Conservation (phyloP, 176 grass and related monocot genomes). For the Eragrostis curvula region DNA sequence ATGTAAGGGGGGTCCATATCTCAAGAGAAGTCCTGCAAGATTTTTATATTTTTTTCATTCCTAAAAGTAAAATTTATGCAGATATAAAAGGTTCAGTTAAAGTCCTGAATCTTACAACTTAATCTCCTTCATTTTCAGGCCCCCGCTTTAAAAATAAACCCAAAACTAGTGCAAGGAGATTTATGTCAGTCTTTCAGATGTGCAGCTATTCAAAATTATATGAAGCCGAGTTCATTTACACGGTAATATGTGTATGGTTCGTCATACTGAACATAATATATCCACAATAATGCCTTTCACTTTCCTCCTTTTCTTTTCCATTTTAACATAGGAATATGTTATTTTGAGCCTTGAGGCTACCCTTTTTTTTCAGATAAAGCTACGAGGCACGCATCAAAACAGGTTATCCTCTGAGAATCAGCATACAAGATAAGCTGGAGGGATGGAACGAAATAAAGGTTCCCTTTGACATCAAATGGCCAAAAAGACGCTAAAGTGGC, state of each 20-base stretch:
- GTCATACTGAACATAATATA: not conserved
- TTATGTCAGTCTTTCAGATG: not conserved
- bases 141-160: not conserved
- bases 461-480: conserved; percentile 21
- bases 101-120: no score
- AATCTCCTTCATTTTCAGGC: no score
- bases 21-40: conserved; percentile 14
- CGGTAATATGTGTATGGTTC: not conserved
- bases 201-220: not conserved
- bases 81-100: no score
- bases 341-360: conserved; percentile 12
- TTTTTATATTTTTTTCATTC: not conserved
- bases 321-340: conserved; percentile 29
- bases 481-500: not conserved
- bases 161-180: no score
- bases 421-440: conserved; percentile 13
- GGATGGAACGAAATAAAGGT: conserved; percentile 37
- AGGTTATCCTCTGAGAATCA: conserved; percentile 26
- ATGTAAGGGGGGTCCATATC: conserved; percentile 1
- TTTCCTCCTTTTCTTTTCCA: not conserved
- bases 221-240: not conserved
- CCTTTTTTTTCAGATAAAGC: conserved; percentile 38
- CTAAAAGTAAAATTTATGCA: no score
- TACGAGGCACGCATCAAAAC: conserved; percentile 24
- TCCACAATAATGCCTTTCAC: not conserved